Evolutionary conservation across 2,329 filamentous ascomycete genomes (phyloP).

Genomic region (Fonsecaea pedrosoi): DNA sequence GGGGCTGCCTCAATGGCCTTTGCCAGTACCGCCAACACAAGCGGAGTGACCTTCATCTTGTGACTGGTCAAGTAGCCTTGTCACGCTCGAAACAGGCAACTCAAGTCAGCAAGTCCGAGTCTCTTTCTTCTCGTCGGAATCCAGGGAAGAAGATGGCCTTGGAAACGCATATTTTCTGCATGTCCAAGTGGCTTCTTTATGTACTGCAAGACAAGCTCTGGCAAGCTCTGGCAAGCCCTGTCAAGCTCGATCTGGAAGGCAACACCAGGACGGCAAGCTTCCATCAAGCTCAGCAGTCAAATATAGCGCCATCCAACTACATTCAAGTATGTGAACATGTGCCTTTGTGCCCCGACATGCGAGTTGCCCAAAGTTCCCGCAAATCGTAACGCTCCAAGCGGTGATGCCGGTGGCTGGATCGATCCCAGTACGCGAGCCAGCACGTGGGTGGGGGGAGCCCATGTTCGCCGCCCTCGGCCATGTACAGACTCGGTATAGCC

Average conservation of each 20-base stretch:
- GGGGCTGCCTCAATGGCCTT: background rate
- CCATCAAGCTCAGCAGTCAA: background rate
- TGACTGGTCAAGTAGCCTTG: background rate
- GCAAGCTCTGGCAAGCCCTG: background rate
- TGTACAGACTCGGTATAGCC: background rate
- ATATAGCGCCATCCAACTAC: background rate
- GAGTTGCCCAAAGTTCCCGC: background rate
- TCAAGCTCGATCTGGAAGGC: background rate
- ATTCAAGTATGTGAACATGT: background rate
- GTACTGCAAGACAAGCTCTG: background rate
- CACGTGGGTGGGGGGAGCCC: constrained; percentile 2
- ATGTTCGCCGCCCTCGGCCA: background rate
- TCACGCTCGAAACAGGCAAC: constrained; percentile 1
- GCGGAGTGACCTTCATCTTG: background rate
- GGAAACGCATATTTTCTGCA: background rate
- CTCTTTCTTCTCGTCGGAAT: background rate
- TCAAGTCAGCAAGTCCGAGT: background rate
- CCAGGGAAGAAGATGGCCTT: background rate
- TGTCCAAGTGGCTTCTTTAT: background rate
- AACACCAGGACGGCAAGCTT: background rate
- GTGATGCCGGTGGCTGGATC: constrained; percentile 2
- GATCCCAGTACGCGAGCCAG: background rate
- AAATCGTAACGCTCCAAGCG: background rate
- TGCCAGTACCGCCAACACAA: background rate
- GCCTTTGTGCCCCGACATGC: background rate